A percentile compares a stretch with the other conserved stretches of the same genome.
phyloP scores from a whole-genome alignment of 768 basidiomycete genomes.

The Botryobasidium botryosum region DNA sequence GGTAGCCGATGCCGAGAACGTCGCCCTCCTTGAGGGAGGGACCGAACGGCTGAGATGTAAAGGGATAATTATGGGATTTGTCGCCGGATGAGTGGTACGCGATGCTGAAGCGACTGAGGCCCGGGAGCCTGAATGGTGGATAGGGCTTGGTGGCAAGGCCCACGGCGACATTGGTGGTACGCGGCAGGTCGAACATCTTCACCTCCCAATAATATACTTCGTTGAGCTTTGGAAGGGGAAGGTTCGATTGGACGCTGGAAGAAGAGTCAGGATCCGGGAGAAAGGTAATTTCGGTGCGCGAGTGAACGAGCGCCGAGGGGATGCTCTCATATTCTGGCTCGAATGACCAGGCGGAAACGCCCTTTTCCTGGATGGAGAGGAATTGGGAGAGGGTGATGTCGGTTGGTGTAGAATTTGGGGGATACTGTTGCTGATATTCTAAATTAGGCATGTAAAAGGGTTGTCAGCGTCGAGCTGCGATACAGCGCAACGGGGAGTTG shows the following conservation, averaged over 20 bases:
- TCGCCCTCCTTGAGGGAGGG: conserved; percentile 82
- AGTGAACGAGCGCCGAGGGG: conserved; percentile 81
- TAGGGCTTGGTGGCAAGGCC: conserved; percentile 96
- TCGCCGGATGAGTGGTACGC: conserved; percentile 95
- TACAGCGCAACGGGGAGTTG: neutral
- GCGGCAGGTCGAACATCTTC: conserved; percentile 95
- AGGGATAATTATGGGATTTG: conserved; percentile 95
- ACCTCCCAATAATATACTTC: conserved; percentile 99
- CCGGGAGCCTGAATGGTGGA: conserved; percentile 84
- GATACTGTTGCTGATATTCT: conserved; percentile 79
- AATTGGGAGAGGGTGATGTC: conserved; percentile 98
- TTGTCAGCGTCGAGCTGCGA: neutral
- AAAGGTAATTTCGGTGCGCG: conserved; percentile 94
- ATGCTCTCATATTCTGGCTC: conserved; percentile 96
- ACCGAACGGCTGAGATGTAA: conserved; percentile 71
- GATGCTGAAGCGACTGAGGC: conserved; percentile 69
- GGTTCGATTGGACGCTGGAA: conserved; percentile 89
- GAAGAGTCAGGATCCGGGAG: conserved; percentile 90
- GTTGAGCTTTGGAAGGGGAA: conserved; percentile 92
- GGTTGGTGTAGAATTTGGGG: conserved; percentile 89
- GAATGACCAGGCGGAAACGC: conserved; percentile 98
- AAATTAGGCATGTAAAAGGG: conserved; percentile 1
- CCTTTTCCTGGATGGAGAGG: conserved; percentile 97
- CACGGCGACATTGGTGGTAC: conserved; percentile 71
- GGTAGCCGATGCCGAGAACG: conserved; percentile 88